A percentile compares a stretch with the other conserved stretches of the same genome.
These are phyloP conservation scores for Aotearoamyces nothofagi DNA, from an alignment of 2,329 filamentous ascomycete genomes.

Conservation along the genomic window DNA sequence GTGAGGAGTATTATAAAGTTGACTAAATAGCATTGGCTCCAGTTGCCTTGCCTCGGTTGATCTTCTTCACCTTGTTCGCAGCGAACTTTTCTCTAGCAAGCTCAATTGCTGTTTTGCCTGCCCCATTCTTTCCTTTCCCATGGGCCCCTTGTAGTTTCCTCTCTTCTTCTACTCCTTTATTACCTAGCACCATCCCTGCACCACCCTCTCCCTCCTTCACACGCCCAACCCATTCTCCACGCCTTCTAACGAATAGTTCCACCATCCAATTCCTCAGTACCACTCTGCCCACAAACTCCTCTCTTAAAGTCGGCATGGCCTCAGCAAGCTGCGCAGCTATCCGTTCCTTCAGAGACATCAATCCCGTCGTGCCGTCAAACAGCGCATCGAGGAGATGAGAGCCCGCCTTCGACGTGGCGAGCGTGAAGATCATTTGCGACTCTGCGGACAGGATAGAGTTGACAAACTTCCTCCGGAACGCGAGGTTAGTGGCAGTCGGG, in stretches of 20 bases:
- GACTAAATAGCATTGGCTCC: constrained; percentile 1
- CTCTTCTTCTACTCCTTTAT: background rate
- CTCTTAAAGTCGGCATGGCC: constrained; percentile 44
- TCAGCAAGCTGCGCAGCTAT: constrained; percentile 46
- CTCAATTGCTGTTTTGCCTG: constrained; percentile 2
- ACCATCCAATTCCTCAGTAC: constrained; percentile 65
- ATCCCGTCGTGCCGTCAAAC: constrained; percentile 45
- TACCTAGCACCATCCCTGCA: background rate
- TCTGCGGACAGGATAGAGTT: constrained; percentile 33
- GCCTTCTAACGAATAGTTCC: constrained; percentile 50
- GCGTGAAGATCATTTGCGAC: constrained; percentile 8
- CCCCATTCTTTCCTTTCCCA: background rate
- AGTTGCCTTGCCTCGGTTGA: background rate
- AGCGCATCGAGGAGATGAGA: constrained; percentile 55
- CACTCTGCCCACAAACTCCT: constrained; percentile 47
- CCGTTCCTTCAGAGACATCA: constrained; percentile 52
- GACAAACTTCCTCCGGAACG: constrained; percentile 47
- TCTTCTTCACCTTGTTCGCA: constrained; percentile 1
- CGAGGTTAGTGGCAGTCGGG: constrained; percentile 37
- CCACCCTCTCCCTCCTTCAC: constrained; percentile 31
- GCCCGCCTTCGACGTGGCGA: constrained; percentile 41
- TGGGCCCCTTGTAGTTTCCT: background rate
- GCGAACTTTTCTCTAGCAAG: constrained; percentile 2
- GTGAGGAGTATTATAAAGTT: too few species aligned
- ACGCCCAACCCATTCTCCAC: constrained; percentile 47